phyloP scores from a whole-genome alignment of 73 alveolate species.

The Stentor roeselii region DNA sequence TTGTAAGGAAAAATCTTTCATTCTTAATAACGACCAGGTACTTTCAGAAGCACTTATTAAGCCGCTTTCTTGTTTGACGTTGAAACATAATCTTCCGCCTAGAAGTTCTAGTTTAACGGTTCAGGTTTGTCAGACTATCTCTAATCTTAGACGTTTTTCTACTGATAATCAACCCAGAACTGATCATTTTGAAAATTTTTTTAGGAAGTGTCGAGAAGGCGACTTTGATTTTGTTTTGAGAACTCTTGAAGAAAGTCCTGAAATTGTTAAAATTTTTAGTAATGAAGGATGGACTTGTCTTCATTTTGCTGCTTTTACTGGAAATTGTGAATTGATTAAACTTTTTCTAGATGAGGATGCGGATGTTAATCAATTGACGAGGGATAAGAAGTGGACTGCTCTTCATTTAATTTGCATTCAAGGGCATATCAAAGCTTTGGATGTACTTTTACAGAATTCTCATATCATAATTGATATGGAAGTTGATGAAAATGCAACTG shows the following conservation, averaged over 20 bases:
- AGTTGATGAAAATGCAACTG: background rate
- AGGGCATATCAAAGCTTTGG: background rate
- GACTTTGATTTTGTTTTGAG: background rate
- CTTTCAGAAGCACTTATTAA: background rate
- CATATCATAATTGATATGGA: background rate
- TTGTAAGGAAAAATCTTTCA: background rate
- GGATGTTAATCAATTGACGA: background rate
- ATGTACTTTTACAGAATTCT: background rate
- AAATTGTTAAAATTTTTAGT: background rate
- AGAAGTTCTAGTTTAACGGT: background rate
- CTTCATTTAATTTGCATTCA: background rate
- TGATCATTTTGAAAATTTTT: background rate
- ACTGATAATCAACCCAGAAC: background rate
- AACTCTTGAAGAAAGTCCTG: background rate
- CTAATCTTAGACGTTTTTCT: background rate
- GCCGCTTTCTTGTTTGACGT: background rate
- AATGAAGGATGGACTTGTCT: constrained; percentile 45
- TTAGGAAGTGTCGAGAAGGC: background rate
- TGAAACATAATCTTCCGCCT: background rate
- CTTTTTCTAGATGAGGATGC: background rate
- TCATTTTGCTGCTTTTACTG: constrained; percentile 36
- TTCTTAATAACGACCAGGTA: background rate
- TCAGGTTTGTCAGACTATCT: background rate
- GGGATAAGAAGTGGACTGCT: background rate
- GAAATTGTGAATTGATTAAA: background rate